Conservation (phyloP, 148 eudicot species). For the Amaranthus palmeri region DNA sequence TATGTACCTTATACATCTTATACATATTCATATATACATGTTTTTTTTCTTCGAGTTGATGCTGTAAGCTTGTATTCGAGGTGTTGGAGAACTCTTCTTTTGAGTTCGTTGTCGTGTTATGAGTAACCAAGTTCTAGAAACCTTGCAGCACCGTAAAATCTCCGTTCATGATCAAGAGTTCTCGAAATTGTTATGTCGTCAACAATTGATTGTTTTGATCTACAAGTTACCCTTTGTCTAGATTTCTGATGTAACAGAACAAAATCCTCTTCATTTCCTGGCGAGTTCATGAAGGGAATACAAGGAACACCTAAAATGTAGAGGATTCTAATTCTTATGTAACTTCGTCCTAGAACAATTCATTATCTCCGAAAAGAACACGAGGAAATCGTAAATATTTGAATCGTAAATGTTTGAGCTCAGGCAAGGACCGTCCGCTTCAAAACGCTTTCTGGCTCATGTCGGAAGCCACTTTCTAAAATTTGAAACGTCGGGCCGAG, state of each 20-base stretch:
- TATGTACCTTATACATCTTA: neutral
- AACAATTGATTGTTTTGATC: too few relatives aligned
- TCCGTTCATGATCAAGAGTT: too few relatives aligned
- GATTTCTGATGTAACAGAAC: neutral
- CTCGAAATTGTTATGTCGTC: too few relatives aligned
- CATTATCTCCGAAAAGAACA: too few relatives aligned
- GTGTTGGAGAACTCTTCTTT: neutral
- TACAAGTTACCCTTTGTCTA: too few relatives aligned
- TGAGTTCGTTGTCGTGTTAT: neutral
- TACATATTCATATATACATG: neutral
- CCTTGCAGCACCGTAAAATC: neutral
- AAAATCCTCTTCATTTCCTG: neutral
- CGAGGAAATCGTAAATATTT: too few relatives aligned
- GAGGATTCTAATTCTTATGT: too few relatives aligned
- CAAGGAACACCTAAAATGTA: too few relatives aligned
- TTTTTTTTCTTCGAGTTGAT: neutral
- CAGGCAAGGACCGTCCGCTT: conserved; percentile 40
- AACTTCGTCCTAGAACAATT: too few relatives aligned
- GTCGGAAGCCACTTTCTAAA: conserved; percentile 83
- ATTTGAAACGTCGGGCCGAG: conserved; percentile 59
- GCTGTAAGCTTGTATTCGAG: neutral
- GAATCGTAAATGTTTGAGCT: too few relatives aligned
- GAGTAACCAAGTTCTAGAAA: neutral
- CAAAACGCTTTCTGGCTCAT: conserved; percentile 91
- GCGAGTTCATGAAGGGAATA: too few relatives aligned